These are phyloP conservation scores for Penicillium samsonianum DNA, from an alignment of 495 filamentous ascomycete species.

Conservation along the genomic window DNA sequence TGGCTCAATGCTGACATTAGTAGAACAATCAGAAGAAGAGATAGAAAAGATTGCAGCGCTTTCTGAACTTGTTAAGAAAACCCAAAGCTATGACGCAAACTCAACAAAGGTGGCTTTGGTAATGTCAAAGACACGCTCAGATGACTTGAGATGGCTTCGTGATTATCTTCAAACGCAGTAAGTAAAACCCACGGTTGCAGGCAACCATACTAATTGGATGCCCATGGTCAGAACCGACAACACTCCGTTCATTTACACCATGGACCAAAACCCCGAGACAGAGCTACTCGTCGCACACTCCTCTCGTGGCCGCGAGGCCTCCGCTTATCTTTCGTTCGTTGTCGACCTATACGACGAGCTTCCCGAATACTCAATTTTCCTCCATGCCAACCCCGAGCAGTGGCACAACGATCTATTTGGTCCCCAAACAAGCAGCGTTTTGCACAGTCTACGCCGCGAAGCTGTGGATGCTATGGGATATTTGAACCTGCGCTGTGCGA, in stretches of 20 bases:
- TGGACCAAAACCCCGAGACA: constrained; percentile 32
- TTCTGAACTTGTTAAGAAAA: neutral
- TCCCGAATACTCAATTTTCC: constrained; percentile 41
- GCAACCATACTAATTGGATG: neutral
- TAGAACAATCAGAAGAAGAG: neutral
- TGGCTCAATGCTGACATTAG: neutral
- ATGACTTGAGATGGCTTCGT: constrained; percentile 7
- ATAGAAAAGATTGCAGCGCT: neutral
- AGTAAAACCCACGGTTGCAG: neutral
- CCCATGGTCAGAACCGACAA: constrained; percentile 17
- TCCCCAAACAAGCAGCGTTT: constrained; percentile 27
- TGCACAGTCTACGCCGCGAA: constrained; percentile 37
- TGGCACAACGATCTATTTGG: constrained; percentile 51
- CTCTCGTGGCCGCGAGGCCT: constrained; percentile 40
- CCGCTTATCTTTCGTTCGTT: constrained; percentile 45
- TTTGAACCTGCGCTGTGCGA: constrained; percentile 45
- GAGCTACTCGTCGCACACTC: constrained; percentile 35
- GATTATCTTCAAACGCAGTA: constrained; percentile 4
- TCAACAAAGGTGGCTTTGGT: constrained; percentile 1
- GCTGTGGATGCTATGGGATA: constrained; percentile 43
- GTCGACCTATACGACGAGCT: constrained; percentile 42
- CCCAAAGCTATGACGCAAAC: neutral
- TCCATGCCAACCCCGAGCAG: constrained; percentile 43
- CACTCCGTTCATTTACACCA: constrained; percentile 42
- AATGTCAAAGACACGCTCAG: constrained; percentile 7